These are phyloP conservation scores for Alternaria sp. DNA, from an alignment of 2,329 filamentous ascomycete species.

Conservation along the genomic window DNA sequence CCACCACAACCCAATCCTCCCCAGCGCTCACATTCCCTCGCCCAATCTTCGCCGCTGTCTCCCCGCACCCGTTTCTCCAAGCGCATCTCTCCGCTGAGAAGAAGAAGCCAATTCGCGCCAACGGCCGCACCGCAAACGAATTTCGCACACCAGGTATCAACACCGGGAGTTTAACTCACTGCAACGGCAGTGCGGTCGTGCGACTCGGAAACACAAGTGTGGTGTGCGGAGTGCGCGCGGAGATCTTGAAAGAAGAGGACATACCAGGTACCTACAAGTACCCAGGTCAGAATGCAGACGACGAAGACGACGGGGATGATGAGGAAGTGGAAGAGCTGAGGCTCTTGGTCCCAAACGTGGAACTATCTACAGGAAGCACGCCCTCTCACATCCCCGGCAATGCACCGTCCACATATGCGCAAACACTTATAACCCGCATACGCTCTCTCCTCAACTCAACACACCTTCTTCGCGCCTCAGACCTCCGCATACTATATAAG, in stretches of 20 bases:
- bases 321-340: slow-evolving; percentile 63
- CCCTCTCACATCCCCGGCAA: slow-evolving; percentile 86
- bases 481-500: slow-evolving; percentile 77
- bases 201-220: slow-evolving; percentile 89
- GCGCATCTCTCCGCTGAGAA: slow-evolving; percentile 78
- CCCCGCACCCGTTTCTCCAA: slow-evolving; percentile 87
- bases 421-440: slow-evolving; percentile 83
- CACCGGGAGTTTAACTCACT: slow-evolving; percentile 84
- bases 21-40: slow-evolving; percentile 63
- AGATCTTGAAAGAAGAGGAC: slow-evolving; percentile 79
- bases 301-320: slow-evolving; percentile 28
- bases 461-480: slow-evolving; percentile 70
- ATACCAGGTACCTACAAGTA: slow-evolving; percentile 69
- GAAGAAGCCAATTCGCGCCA: slow-evolving; percentile 73
- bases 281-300: slow-evolving; percentile 14
- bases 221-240: slow-evolving; percentile 91
- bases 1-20: slow-evolving; percentile 29
- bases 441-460: slow-evolving; percentile 79
- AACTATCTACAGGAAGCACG: slow-evolving; percentile 88
- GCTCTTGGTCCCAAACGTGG: slow-evolving; percentile 91
- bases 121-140: slow-evolving; percentile 76
- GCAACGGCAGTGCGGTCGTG: slow-evolving; percentile 88
- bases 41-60: slow-evolving; percentile 86
- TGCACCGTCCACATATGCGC: slow-evolving; percentile 80
- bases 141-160: slow-evolving; percentile 80